Evolutionary conservation across 805 yeast genomes (phyloP).

Genomic region (Brettanomyces nanus): DNA sequence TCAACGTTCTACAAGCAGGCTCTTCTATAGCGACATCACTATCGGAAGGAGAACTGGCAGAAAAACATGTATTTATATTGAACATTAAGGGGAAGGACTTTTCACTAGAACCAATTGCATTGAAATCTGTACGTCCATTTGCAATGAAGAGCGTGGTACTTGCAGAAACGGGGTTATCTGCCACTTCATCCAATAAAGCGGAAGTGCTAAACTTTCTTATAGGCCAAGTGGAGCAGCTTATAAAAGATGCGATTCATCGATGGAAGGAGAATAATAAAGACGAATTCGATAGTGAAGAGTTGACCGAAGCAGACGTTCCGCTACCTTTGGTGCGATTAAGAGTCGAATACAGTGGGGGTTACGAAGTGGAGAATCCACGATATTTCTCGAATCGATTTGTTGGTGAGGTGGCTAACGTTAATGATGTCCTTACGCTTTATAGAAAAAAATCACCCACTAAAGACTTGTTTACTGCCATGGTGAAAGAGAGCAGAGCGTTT

Average conservation of each 20-base stretch:
- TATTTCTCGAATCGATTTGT: slow-evolving; percentile 86
- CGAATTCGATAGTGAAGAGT: slow-evolving; percentile 19
- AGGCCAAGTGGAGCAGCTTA: slow-evolving; percentile 58
- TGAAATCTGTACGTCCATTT: slow-evolving; percentile 77
- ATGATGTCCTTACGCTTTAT: slow-evolving; percentile 71
- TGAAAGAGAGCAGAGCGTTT: slow-evolving; percentile 4
- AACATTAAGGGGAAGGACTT: slow-evolving; percentile 52
- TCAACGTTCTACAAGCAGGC: slow-evolving; percentile 85
- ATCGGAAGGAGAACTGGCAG: slow-evolving; percentile 73
- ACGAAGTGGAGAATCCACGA: slow-evolving; percentile 84
- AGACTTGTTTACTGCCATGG: slow-evolving; percentile 11
- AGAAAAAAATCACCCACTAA: slow-evolving; percentile 28
- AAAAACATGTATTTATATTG: slow-evolving; percentile 67
- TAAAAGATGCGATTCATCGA: slow-evolving; percentile 45
- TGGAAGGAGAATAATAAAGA: slow-evolving; percentile 31
- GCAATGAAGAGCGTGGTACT: slow-evolving; percentile 60
- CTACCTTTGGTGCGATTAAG: slow-evolving; percentile 74
- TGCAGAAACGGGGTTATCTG: slow-evolving; percentile 43
- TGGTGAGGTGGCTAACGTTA: slow-evolving; percentile 85
- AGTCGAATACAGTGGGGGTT: slow-evolving; percentile 87
- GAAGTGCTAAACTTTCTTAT: slow-evolving; percentile 55
- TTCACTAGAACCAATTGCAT: slow-evolving; percentile 48
- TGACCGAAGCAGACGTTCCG: slow-evolving; percentile 38
- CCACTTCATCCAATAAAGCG: slow-evolving; percentile 52
- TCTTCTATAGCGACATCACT: slow-evolving; percentile 89